Conservation (phyloP, 768 basidiomycete species). For the Guyanaporus albipodus region DNA sequence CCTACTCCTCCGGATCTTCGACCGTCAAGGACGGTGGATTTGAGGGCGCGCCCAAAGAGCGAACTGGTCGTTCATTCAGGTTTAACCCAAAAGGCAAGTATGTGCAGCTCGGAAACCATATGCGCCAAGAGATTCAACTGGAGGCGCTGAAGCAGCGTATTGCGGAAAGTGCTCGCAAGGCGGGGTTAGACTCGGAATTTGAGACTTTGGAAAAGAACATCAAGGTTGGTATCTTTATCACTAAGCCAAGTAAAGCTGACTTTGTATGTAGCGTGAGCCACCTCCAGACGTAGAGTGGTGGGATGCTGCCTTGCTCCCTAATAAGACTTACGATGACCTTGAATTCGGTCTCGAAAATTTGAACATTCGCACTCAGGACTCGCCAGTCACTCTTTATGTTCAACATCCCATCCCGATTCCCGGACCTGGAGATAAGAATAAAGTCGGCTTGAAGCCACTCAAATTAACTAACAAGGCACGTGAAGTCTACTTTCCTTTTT, state of each 20-base stretch:
- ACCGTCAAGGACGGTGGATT: slow-evolving; percentile 57
- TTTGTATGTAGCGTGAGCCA: slow-evolving; percentile 57
- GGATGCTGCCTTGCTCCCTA: slow-evolving; percentile 84
- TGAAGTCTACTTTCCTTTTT: not conserved
- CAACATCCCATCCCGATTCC: slow-evolving; percentile 98
- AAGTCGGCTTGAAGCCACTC: slow-evolving; percentile 72
- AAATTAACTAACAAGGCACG: slow-evolving; percentile 86
- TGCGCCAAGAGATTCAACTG: slow-evolving; percentile 72
- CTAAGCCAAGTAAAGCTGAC: not conserved
- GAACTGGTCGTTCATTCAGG: slow-evolving; percentile 63
- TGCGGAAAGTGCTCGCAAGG: slow-evolving; percentile 88
- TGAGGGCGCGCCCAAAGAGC: slow-evolving; percentile 72
- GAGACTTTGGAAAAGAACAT: slow-evolving; percentile 88
- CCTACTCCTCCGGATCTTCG: slow-evolving; percentile 59
- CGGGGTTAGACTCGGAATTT: slow-evolving; percentile 90
- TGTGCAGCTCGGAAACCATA: slow-evolving; percentile 64
- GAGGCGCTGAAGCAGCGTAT: slow-evolving; percentile 92
- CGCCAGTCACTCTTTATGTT: slow-evolving; percentile 85
- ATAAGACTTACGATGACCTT: slow-evolving; percentile 76
- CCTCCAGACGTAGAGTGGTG: slow-evolving; percentile 97
- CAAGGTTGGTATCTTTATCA: slow-evolving; percentile 48
- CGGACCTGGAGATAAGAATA: slow-evolving; percentile 82
- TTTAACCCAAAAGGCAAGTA: slow-evolving; percentile 96
- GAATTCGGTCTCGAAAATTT: slow-evolving; percentile 50
- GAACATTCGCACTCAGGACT: slow-evolving; percentile 61